phyloP scores from a whole-genome alignment of 176 grass and related monocot genomes.

The Rhynchospora breviuscula region DNA sequence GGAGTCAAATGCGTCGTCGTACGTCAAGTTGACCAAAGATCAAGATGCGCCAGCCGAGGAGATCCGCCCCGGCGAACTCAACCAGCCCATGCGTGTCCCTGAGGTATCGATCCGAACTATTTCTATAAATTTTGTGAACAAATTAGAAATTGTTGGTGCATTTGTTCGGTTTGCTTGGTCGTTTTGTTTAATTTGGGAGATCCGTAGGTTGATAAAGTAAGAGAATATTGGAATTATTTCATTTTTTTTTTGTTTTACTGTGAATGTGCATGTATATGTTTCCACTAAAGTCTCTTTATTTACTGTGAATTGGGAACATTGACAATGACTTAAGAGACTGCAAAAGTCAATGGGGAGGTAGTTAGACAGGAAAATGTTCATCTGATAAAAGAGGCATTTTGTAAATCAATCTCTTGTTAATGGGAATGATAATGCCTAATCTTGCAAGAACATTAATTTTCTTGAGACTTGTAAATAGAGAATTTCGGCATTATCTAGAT shows the following conservation, averaged over 20 bases:
- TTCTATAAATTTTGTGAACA: not conserved
- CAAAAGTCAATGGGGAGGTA: not conserved
- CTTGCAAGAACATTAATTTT: not conserved
- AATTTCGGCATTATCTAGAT: not conserved
- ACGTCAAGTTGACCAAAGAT: constrained; percentile 88
- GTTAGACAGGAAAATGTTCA: not conserved
- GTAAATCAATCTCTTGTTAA: not conserved
- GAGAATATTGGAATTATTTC: not conserved
- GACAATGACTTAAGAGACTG: not conserved
- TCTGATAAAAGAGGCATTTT: not conserved
- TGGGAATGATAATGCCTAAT: not conserved
- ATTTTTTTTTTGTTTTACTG: not conserved
- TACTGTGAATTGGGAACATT: not conserved
- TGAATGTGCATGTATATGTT: not conserved
- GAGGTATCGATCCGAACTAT: constrained; percentile 30
- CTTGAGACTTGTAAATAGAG: not conserved
- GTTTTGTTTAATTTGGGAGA: constrained; percentile 6
- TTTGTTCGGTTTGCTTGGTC: not conserved
- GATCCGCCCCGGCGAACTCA: constrained; percentile 85
- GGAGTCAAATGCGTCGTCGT: constrained; percentile 59
- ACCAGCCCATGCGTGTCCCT: constrained; percentile 82
- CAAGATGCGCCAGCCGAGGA: constrained; percentile 73
- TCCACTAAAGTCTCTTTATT: not conserved
- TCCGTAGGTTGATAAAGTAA: not conserved
- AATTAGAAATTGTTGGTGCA: not conserved